Evolutionary conservation across 305 asterid species (phyloP).

Genomic region (Nicotiana rustica): DNA sequence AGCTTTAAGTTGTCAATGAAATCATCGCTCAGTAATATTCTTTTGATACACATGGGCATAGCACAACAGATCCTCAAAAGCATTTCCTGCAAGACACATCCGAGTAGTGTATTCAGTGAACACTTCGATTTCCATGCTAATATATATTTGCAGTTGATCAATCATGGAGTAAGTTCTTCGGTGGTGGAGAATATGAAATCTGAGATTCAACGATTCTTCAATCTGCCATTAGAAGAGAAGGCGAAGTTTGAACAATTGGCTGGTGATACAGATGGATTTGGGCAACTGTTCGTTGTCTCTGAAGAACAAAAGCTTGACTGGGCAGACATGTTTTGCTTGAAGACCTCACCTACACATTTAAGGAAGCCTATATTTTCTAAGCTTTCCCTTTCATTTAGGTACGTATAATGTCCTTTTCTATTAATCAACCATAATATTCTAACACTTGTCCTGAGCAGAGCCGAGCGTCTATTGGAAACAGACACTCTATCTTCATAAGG

Average conservation of each 20-base stretch:
- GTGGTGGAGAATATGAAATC: constrained; percentile 29
- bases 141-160: constrained; percentile 17
- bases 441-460: no score
- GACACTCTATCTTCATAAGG: no score
- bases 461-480: no score
- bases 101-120: neutral
- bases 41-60: constrained; percentile 40
- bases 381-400: neutral
- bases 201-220: constrained; percentile 23
- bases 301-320: constrained; percentile 69
- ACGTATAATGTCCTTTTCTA: neutral
- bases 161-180: constrained; percentile 36
- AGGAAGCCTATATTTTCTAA: neutral
- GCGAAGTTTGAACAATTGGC: neutral
- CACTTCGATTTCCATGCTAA: no score
- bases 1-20: constrained; percentile 24
- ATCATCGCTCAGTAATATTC: constrained; percentile 36
- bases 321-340: constrained; percentile 47
- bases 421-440: neutral
- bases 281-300: constrained; percentile 57
- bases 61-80: constrained; percentile 41
- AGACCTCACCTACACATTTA: neutral
- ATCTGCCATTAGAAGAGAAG: constrained; percentile 34
- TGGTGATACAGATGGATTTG: constrained; percentile 35
- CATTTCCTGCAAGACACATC: constrained; percentile 37